A percentile compares a stretch with the other conserved stretches of the same genome.
Conservation (phyloP, 202 grass and related monocot genomes). For the Saccharum hybrid region DNA sequence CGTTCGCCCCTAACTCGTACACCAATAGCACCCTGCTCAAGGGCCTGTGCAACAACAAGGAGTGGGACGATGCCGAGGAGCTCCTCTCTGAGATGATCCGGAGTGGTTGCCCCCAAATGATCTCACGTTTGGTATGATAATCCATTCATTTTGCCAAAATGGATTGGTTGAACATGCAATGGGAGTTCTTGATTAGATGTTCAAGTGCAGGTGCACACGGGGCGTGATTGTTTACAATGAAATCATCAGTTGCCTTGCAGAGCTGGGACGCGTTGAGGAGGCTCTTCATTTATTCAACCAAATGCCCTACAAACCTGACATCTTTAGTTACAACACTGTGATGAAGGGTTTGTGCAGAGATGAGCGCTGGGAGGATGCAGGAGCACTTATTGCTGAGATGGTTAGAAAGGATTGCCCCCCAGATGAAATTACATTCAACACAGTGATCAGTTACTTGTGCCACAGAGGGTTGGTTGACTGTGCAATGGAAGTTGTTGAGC, state of each 20-base stretch:
- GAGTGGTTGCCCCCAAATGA: constrained; percentile 42
- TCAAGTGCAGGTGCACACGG: constrained; percentile 27
- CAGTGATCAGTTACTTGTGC: constrained; percentile 19
- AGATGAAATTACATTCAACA: constrained; percentile 38
- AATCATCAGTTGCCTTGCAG: constrained; percentile 22
- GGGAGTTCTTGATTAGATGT: constrained; percentile 49
- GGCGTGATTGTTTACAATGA: constrained; percentile 21
- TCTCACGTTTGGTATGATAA: constrained; percentile 50
- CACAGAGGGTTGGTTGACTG: constrained; percentile 11
- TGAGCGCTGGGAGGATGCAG: constrained; percentile 18
- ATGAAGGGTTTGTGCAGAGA: constrained; percentile 26
- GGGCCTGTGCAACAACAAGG: constrained; percentile 7
- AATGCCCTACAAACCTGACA: constrained; percentile 34
- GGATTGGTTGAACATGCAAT: constrained; percentile 45
- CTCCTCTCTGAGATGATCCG: constrained; percentile 45
- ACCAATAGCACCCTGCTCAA: constrained; percentile 45
- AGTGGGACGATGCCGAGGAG: constrained; percentile 22
- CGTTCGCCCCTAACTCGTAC: constrained; percentile 35
- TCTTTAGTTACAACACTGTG: constrained; percentile 16
- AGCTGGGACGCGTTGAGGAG: constrained; percentile 29
- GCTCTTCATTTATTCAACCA: constrained; percentile 21
- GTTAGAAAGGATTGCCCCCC: constrained; percentile 3
- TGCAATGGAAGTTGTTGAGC: constrained; percentile 25
- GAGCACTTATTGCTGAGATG: constrained; percentile 11
- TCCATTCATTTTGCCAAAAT: constrained; percentile 44